Base-by-base conservation (phyloP, 1,139 yeast genomes). In the Kluyveromyces sp. region DNA sequence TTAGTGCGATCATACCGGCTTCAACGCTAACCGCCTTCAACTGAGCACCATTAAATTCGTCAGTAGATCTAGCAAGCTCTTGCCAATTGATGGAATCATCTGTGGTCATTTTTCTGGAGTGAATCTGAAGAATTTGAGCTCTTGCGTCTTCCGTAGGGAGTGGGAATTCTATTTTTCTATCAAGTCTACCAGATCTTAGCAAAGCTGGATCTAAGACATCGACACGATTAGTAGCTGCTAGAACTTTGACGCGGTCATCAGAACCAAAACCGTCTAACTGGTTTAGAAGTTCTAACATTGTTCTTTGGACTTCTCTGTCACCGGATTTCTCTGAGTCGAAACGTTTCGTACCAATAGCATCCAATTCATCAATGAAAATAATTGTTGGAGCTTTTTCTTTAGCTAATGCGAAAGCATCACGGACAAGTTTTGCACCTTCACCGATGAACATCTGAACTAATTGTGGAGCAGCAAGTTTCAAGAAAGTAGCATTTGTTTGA, bases 401-500 rank as follows among this genome's bases (percentile, higher is more conserved):
- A 46, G 98, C 98, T 54, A 92, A 73, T n/a, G 95, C 97, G 68
- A 92, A 92, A 2, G 98, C 98, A 69, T 92, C 98, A 60, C 99
- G 83, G 45, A 92, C 97, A 58, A 92, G 75, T 68, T 92, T 92
- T 48, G 98, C 98, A 68, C 98, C 98, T 66, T 92, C 99, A 63
- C 99, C 99, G 65, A 94, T 94, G 62, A 90, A 94, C 98, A 92
- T 92, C 66, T 94, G 98, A 41, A 92, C 98, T 57, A 92, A 78
- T 67, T 94, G 98, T 25, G 99, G 98, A 43, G 97, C 99, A 0
- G 98, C 97, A 53, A 94, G 75, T 64, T 92, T 92, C 63, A 92
- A 74, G 65, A 92, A 92, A 0, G 98, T 92, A n/a, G 98, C 98
- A 51, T 94, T 95, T 0, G 96, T 86, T 67, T 92, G 97, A 4